These are phyloP conservation scores for Lodderomyces metapsilosis DNA, from an alignment of 1,139 yeast genomes.

Conservation along the genomic window DNA sequence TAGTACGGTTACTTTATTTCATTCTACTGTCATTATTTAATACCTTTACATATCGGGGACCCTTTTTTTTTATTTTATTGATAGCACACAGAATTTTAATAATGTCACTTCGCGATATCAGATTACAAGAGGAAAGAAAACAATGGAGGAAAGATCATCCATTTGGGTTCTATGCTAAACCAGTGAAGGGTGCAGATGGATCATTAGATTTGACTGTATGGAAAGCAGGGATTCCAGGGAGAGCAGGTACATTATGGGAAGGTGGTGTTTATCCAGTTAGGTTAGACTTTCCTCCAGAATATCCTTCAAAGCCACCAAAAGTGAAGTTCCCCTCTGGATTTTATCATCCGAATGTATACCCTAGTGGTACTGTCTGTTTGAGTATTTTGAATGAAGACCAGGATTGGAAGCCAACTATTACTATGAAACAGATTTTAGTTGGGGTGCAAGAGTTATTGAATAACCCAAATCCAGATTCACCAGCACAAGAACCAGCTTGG, in stretches of 20 bases:
- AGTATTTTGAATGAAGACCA: conserved; percentile 92
- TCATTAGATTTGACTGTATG: conserved; percentile 79
- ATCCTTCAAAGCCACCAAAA: conserved; percentile 96
- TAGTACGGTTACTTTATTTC: too few relatives aligned
- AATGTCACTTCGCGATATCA: conserved; percentile 64
- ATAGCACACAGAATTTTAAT: background rate
- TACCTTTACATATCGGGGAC: too few relatives aligned
- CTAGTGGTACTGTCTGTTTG: conserved; percentile 93
- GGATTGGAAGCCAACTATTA: conserved; percentile 98
- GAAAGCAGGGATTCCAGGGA: conserved; percentile 97
- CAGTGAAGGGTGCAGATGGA: conserved; percentile 75
- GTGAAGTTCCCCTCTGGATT: conserved; percentile 84
- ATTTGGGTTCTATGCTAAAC: conserved; percentile 93
- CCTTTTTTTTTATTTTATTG: background rate
- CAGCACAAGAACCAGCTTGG: conserved; percentile 98
- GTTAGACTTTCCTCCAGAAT: conserved; percentile 81
- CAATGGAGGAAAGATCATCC: conserved; percentile 99
- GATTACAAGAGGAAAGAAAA: conserved; percentile 87
- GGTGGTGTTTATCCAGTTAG: conserved; percentile 88
- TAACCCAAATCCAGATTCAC: conserved; percentile 90
- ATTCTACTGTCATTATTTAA: too few relatives aligned
- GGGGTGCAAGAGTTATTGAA: conserved; percentile 92
- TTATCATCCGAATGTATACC: conserved; percentile 96
- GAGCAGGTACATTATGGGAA: conserved; percentile 80
- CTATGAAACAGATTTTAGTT: conserved; percentile 81